Conservation (phyloP, 2,329 filamentous ascomycete genomes). For the Cladophialophora bantiana region DNA sequence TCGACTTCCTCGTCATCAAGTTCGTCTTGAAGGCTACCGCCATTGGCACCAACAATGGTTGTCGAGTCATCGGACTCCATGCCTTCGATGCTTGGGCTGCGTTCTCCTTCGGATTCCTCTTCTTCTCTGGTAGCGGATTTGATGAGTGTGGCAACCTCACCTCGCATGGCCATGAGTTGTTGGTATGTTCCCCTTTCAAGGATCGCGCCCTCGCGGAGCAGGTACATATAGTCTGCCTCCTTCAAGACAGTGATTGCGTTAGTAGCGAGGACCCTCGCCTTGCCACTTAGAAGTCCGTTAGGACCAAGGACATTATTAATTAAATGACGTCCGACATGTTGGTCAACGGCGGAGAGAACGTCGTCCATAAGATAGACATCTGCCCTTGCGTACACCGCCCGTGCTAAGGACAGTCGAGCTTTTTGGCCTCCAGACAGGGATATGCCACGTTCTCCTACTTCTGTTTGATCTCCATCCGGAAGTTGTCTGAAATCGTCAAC, state of each 20-base stretch:
- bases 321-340: slow-evolving; percentile 92
- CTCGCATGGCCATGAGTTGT: slow-evolving; percentile 92
- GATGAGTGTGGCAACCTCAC: slow-evolving; percentile 83
- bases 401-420: slow-evolving; percentile 86
- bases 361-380: slow-evolving; percentile 96
- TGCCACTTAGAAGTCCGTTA: slow-evolving; percentile 79
- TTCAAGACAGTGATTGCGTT: slow-evolving; percentile 92
- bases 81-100: slow-evolving; percentile 49
- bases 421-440: slow-evolving; percentile 96
- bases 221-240: slow-evolving; percentile 85
- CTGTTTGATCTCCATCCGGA: slow-evolving; percentile 93
- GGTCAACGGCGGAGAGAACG: slow-evolving; percentile 94
- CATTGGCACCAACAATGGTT: slow-evolving; percentile 61
- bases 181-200: slow-evolving; percentile 88
- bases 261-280: slow-evolving; percentile 91
- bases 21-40: slow-evolving; percentile 56
- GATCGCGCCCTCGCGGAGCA: slow-evolving; percentile 82
- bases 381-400: slow-evolving; percentile 95
- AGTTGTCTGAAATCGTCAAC: slow-evolving; percentile 89
- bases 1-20: slow-evolving; percentile 63
- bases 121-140: slow-evolving; percentile 70
- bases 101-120: slow-evolving; percentile 49
- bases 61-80: slow-evolving; percentile 67
- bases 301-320: slow-evolving; percentile 92
- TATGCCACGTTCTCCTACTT: slow-evolving; percentile 95